phyloP scores from a whole-genome alignment of 2,329 filamentous ascomycete species.

The Aspergillus pseudoviridinutans region DNA sequence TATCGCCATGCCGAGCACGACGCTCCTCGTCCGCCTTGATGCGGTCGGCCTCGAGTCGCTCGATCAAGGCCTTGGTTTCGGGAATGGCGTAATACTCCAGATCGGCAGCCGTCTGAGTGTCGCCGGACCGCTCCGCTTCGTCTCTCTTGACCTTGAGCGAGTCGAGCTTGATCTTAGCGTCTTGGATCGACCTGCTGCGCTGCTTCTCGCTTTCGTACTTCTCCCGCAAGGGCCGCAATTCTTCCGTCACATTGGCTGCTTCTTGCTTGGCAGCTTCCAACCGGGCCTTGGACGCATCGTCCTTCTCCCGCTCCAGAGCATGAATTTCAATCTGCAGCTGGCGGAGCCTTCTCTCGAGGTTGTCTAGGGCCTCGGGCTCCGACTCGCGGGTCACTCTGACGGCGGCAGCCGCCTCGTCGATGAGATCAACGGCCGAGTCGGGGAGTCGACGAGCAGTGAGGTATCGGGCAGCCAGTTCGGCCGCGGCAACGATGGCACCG shows the following conservation, averaged over 20 bases:
- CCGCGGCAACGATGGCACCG: slow-evolving; percentile 83
- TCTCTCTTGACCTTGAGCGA: slow-evolving; percentile 86
- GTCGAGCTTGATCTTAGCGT: slow-evolving; percentile 92
- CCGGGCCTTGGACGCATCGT: slow-evolving; percentile 82
- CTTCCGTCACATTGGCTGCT: slow-evolving; percentile 90
- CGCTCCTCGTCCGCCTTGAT: slow-evolving; percentile 69
- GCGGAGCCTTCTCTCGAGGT: slow-evolving; percentile 80
- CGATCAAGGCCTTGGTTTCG: slow-evolving; percentile 78
- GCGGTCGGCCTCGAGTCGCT: slow-evolving; percentile 75
- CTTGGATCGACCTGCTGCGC: slow-evolving; percentile 85
- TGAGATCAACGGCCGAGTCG: slow-evolving; percentile 92
- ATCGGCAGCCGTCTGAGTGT: slow-evolving; percentile 84
- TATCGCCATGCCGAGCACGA: slow-evolving; percentile 52
- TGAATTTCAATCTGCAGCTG: slow-evolving; percentile 98
- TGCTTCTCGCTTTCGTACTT: slow-evolving; percentile 94
- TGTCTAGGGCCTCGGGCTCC: slow-evolving; percentile 92
- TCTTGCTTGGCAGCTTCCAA: slow-evolving; percentile 81
- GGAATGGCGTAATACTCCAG: slow-evolving; percentile 97
- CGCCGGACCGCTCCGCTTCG: slow-evolving; percentile 82
- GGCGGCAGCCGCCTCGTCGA: slow-evolving; percentile 95
- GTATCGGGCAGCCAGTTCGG: slow-evolving; percentile 89
- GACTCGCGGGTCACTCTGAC: slow-evolving; percentile 94
- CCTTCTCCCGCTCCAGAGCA: slow-evolving; percentile 87
- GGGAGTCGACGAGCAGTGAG: slow-evolving; percentile 86
- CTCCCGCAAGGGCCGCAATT: slow-evolving; percentile 83